These are phyloP conservation scores for Scedosporium dehoogii DNA, from an alignment of 2,329 filamentous ascomycete genomes.

Conservation along the genomic window DNA sequence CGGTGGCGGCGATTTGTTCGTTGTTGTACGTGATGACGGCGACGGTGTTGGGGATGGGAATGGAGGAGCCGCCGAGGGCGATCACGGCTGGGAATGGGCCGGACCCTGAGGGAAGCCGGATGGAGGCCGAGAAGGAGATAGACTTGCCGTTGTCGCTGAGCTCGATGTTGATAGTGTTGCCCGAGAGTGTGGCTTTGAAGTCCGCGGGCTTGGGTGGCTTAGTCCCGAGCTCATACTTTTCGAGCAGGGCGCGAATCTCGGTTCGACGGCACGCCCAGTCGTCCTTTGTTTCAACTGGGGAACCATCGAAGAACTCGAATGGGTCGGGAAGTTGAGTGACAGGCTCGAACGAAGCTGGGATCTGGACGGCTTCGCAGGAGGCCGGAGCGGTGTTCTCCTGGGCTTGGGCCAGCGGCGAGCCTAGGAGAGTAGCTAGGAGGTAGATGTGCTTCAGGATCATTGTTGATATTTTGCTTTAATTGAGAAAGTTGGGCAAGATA, in stretches of 20 bases:
- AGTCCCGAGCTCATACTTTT: constrained; percentile 26
- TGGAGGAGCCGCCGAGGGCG: constrained; percentile 30
- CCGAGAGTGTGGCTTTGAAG: constrained; percentile 22
- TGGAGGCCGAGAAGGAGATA: constrained; percentile 20
- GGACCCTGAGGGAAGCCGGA: constrained; percentile 20
- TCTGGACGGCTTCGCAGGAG: not conserved
- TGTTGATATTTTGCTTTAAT: not conserved
- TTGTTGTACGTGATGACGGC: constrained; percentile 40
- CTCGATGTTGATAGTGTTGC: constrained; percentile 24
- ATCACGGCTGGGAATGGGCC: constrained; percentile 38
- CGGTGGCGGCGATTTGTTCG: constrained; percentile 29
- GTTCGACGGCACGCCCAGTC: constrained; percentile 28
- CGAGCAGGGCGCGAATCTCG: constrained; percentile 25
- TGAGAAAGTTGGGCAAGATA: too few relatives aligned
- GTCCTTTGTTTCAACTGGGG: constrained; percentile 23
- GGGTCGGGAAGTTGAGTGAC: constrained; percentile 18
- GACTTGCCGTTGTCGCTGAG: constrained; percentile 21
- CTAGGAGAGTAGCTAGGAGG: not conserved
- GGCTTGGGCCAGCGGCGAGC: not conserved
- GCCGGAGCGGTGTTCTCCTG: not conserved
- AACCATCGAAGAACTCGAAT: constrained; percentile 26
- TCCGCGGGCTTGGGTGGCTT: constrained; percentile 23
- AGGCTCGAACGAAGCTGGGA: not conserved
- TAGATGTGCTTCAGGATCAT: not conserved
- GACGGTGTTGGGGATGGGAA: constrained; percentile 34